Evolutionary conservation across 2,329 filamentous ascomycete species (phyloP), one percentile per base, ranked within the genome.

Genomic region (Botryotinia calthae): DNA sequence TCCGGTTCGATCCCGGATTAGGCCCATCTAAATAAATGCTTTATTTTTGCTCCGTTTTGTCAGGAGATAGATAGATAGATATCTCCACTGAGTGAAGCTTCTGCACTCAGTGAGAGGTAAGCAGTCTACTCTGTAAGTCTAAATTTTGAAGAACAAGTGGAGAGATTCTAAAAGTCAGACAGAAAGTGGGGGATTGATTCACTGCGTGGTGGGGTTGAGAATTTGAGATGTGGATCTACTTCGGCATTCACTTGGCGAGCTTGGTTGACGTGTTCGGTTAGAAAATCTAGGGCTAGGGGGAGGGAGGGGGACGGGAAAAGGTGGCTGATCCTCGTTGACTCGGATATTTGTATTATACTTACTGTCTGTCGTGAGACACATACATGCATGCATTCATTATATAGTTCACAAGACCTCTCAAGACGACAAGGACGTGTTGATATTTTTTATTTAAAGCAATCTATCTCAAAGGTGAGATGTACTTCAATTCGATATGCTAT

Each of bases 1-100:
- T 67, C 64, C 64, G 64, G 64, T 67, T 67, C 64, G 34, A 67
- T 54, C 64, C 64, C 64, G 64, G 64, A 67, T 67, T 67, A 67
- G 64, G 63, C 63, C 63, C 63, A 0, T 62, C 14, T 5, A n/a
- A 4, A 0, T 54, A 6, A 8, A 12, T 9, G 34, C 34, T 37
- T 9, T 0, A 1, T 37, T 37, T 37, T 37, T 37, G 37, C 8
- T 9, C 9, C 37, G 7, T 37, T 37, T 37, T 37, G 37, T 37
- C 7, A 6, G 5, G 34, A 34, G 34, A 34, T 34, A 34, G 34
- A 34, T 34, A 34, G 34, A 34, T 37, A 9, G 37, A 37, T 7
- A 37, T 37, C 37, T 37, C 9, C n/a, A n/a, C n/a, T n/a, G n/a
- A n/a, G n/a, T n/a, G 37, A 37, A 37, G 37, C 37, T 37, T 37